phyloP scores from a whole-genome alignment of 805 yeast genomes.

The Metschnikowia arizonensis region DNA sequence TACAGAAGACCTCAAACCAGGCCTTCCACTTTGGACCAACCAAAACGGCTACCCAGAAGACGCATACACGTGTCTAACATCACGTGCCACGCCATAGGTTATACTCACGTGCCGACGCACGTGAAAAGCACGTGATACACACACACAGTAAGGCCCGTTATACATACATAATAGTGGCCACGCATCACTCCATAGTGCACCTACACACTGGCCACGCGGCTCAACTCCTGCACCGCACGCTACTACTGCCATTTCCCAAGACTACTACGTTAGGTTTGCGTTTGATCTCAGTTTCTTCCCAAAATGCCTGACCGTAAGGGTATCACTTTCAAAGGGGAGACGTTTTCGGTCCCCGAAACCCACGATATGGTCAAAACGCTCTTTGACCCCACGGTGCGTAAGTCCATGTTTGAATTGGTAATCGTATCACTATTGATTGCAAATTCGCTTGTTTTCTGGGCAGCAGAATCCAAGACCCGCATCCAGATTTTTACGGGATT shows the following conservation, averaged over 20 bases:
- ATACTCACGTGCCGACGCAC: too few species aligned
- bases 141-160: neutral
- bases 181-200: neutral
- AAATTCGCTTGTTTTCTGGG: conserved; percentile 30
- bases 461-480: conserved; percentile 22
- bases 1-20: too few species aligned
- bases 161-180: too few species aligned
- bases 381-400: conserved; percentile 69
- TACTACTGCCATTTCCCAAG: too few species aligned
- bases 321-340: conserved; percentile 42
- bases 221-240: neutral
- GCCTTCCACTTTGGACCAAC: too few species aligned
- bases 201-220: neutral
- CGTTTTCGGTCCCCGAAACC: conserved; percentile 56
- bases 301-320: conserved; percentile 22
- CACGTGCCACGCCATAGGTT: too few species aligned
- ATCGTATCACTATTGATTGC: conserved; percentile 44
- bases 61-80: too few species aligned
- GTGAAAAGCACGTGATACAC: neutral
- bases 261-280: too few species aligned
- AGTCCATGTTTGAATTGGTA: conserved; percentile 60
- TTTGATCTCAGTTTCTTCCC: neutral
- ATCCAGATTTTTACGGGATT: conserved; percentile 45
- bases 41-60: too few species aligned
- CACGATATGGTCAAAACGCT: conserved; percentile 81